Percentiles rank a stretch among this genome's conserved stretches.
These are phyloP conservation scores for Mortierella sp. DNA, from an alignment of 371 early-diverging fungal genomes.

Conservation along the genomic window DNA sequence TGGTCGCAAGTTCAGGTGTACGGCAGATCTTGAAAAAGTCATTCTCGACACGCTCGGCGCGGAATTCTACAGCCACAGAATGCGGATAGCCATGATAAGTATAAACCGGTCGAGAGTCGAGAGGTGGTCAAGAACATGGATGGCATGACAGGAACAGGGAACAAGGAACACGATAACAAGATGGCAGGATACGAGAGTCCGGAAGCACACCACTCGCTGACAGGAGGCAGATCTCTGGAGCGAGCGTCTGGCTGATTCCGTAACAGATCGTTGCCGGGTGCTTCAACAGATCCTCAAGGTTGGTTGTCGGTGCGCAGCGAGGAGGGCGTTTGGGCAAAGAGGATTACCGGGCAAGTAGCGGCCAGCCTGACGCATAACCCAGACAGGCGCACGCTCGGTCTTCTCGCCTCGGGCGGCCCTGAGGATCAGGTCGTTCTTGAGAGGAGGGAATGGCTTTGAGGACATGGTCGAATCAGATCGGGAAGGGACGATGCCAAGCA, in stretches of 20 bases:
- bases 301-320: not conserved
- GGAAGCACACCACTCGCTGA: too few relatives aligned
- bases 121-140: too few relatives aligned
- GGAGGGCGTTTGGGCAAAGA: not conserved
- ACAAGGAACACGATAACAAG: too few relatives aligned
- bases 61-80: constrained; percentile 76
- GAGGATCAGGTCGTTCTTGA: constrained; percentile 92
- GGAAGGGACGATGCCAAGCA: not conserved
- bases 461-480: constrained; percentile 11
- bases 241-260: too few relatives aligned
- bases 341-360: constrained; percentile 92
- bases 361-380: constrained; percentile 99
- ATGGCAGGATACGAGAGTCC: too few relatives aligned
- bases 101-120: not conserved
- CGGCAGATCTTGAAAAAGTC: constrained; percentile 96
- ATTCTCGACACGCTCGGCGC: constrained; percentile 82
- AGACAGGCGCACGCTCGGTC: constrained; percentile 92
- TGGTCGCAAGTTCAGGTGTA: constrained; percentile 92
- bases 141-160: too few relatives aligned
- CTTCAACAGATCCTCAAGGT: too few relatives aligned
- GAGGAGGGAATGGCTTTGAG: constrained; percentile 74
- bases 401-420: constrained; percentile 87
- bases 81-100: not conserved
- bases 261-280: too few relatives aligned
- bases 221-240: too few relatives aligned